Conservation (phyloP, 1,139 yeast species). For the Sugiyamaella japonica region DNA sequence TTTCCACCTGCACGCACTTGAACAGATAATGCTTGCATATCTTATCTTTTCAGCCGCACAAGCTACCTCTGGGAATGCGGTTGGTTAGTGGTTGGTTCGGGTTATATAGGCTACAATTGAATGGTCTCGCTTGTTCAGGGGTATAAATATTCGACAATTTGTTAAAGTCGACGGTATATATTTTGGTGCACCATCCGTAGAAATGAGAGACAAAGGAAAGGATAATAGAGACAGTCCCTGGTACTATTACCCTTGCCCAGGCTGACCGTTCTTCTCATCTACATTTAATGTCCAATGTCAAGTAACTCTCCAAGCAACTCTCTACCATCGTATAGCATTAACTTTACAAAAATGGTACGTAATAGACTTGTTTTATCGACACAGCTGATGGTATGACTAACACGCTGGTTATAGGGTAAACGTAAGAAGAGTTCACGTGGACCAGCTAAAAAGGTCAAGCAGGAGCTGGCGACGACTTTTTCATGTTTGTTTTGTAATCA, state of each 20-base stretch:
- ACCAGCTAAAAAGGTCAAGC: slow-evolving; percentile 77
- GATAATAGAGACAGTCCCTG: no score
- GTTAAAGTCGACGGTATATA: no score
- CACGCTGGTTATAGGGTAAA: slow-evolving; percentile 57
- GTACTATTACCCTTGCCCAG: neutral
- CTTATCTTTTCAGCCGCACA: slow-evolving; percentile 3
- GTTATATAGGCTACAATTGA: no score
- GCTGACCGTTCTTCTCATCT: neutral
- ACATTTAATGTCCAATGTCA: neutral
- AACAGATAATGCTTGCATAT: neutral
- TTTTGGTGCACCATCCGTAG: no score
- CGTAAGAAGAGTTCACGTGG: slow-evolving; percentile 85
- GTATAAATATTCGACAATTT: no score
- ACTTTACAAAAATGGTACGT: neutral
- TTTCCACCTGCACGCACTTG: slow-evolving; percentile 10
- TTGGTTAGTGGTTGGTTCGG: neutral
- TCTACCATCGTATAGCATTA: neutral
- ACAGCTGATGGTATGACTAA: no score
- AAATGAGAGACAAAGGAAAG: no score
- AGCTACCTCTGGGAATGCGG: neutral
- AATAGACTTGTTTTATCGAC: neutral
- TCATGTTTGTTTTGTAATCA: slow-evolving; percentile 95
- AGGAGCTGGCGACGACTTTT: slow-evolving; percentile 79
- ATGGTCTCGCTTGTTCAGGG: no score
- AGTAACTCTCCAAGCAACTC: neutral